Evolutionary conservation across 495 filamentous ascomycete genomes (phyloP), one percentile per base, ranked within the genome.

Genomic region (Penicillium bovifimosum): DNA sequence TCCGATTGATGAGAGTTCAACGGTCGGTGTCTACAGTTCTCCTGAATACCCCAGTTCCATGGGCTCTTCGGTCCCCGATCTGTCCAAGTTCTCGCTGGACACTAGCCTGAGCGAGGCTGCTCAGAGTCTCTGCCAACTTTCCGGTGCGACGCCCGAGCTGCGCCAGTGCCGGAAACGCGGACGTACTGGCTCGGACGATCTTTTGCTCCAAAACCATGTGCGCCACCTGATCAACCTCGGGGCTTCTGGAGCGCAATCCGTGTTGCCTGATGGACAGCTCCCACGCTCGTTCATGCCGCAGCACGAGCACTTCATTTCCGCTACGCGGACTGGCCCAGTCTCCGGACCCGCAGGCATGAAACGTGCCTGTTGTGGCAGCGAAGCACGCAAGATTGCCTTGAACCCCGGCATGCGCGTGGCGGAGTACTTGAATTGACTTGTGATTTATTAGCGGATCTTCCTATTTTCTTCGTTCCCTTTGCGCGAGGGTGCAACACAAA

Each of bases 151-250:
- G 36, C 55, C 65, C 18, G 61, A 67, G 56, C 58, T 54, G 26
- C 58, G 63, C 9, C 64, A 70, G 65, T 67, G 63, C 56, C 73
- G 68, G 61, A 95, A 95, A 68, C 85, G 89, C 44, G 82, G 81
- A 58, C 79, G 88, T 33, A 79, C 87, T 5, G 68, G 77, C 18
- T 89, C 86, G 14, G 80, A 86, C 47, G 87, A 91, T 53, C 63
- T 76, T 24, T 66, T 74, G 18, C 73, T 91, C 13, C 88, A 93
- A 65, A 81, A 84, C 42, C 83, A 88, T 53, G 86, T 93, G 36
- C 86, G 87, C 50, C 77, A 84, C 18, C 41, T 78, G 45, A 72
- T 77, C 50, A 66, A 64, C 34, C 59, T 55, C 46, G 61, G 62
- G 45, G 54, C 58, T 29, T 58, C 66, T 44, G 61, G 60, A 42